Evolutionary conservation across 495 filamentous ascomycete species (phyloP), one percentile per base, ranked within the genome.

Genomic region (Penicillium mononematosum): DNA sequence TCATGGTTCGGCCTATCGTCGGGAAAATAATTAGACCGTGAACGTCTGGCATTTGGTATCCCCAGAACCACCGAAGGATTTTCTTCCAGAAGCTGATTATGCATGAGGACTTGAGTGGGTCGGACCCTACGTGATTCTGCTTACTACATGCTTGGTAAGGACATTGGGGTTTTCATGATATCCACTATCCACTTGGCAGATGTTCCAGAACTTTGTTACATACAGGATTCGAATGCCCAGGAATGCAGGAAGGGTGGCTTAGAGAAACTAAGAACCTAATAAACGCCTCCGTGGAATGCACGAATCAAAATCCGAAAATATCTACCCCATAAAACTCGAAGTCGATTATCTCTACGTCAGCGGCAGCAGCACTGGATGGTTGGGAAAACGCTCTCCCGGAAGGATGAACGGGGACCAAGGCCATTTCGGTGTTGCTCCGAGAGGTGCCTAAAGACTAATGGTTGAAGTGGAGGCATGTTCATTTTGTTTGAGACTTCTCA

Each of bases 81-180:
- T 47, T 20, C 12, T 16, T 24, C 12, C 9, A 27, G 11, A 25
- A 39, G 2, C 1, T 16, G 32, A 38, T 50, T n/a, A 41, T 51
- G 36, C 22, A 51, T 51, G 34, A 25, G 41, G 29, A 39, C 7
- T 17, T 12, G 4, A 22, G 49, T 51, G 49, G 49, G 12, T 24
- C n/a, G n/a, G n/a, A 20, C 27, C 42, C 16, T 25, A 8, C 9
- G n/a, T 19, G 8, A 27, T 27, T 24, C 34, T 51, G 49, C 22
- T 51, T 51, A 41, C 27, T 27, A 5, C 22, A 29, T 51, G 49
- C 49, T 51, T 51, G 49, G 49, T 41, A 39, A 47, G 36, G 36
- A 38, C 16, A 8, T 7, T 17, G 17, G 25, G 49, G 22, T 41
- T 27, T 6, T 16, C 5, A 36, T n/a, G 11, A 27, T 51, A 25